phyloP scores from a whole-genome alignment of 805 yeast genomes.

The Babjeviella inositovora region DNA sequence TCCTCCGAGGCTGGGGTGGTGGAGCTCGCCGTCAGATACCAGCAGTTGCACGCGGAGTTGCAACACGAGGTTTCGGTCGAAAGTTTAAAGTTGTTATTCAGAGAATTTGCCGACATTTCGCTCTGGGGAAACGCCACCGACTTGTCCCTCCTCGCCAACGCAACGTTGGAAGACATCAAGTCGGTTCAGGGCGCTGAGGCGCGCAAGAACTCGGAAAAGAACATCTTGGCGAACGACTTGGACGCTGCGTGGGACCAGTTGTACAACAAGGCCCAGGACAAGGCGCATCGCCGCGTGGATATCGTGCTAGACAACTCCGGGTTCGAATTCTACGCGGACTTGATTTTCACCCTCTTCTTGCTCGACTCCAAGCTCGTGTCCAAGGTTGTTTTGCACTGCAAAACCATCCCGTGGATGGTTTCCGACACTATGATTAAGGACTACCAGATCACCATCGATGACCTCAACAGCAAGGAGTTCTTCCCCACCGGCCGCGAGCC shows the following conservation, averaged over 20 bases:
- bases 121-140: constrained; percentile 99
- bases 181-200: constrained; percentile 85
- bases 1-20: constrained; percentile 65
- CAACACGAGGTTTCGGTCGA: constrained; percentile 13
- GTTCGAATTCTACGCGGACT: constrained; percentile 58
- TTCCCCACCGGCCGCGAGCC: constrained; percentile 34
- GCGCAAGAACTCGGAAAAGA: constrained; percentile 65
- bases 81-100: constrained; percentile 40
- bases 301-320: constrained; percentile 89
- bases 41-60: constrained; percentile 15
- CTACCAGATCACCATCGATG: constrained; percentile 37
- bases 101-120: constrained; percentile 76
- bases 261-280: constrained; percentile 7
- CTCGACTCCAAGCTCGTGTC: constrained; percentile 54
- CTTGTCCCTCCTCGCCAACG: constrained; percentile 74
- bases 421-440: constrained; percentile 89
- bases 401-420: constrained; percentile 93
- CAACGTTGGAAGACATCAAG: constrained; percentile 80
- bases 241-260: constrained; percentile 44
- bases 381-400: constrained; percentile 68
- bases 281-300: constrained; percentile 40
- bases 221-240: constrained; percentile 68
- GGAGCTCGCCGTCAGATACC: constrained; percentile 60
- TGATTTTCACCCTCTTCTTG: constrained; percentile 14
- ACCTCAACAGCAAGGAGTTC: constrained; percentile 31